Evolutionary conservation across 345 rosid genomes (phyloP), one percentile per base, ranked within the genome.

Genomic region (Citrus reticulata): DNA sequence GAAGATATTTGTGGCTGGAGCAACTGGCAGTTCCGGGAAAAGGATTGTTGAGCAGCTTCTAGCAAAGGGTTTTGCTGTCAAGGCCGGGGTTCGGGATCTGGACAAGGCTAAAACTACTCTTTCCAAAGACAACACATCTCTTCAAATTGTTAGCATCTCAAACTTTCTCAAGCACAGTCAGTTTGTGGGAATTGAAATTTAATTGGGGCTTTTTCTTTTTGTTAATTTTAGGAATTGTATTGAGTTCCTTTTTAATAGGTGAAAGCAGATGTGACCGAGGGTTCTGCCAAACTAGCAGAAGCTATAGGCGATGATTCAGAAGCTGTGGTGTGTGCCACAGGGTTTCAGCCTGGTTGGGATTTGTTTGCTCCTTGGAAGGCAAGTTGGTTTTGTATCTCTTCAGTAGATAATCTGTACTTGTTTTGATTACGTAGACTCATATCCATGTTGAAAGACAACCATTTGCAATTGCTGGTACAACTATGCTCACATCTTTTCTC

Each of bases 1-100:
- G 89, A 95, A 85, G 55, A 85, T 93, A 14, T 92, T 95, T 77
- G 98, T 95, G 40, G 98, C 97, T 4, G 98, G 98, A 79, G 98
- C 98, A 0, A 88, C 97, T 1, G 98, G 98, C 8, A 87, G 86
- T 76, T 91, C 94, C 1, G 98, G 98, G 35, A 93, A 95, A 78
- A 86, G 97, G 76, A 86, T 95, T 25, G 93, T 95, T 6, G 92
- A 91, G 63, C 98, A 90, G 90, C 84, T 95, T 39, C 87, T 95
- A 62, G 89, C 95, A 0, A 90, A 85, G 86, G 99, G 98, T 77
- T 95, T 92, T 67, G 79, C 86, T 9, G 98, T 95, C 73, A 93
- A 90, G 85, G 97, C 98, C 7, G 97, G 95, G 34, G 98, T 92
- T 78, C 92, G 94, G 25, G 95, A 93, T 74, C 63, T 92, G 67